Conservation (phyloP, 129 eudicot genomes). For the Pseudognaphalium luteoalbum region DNA sequence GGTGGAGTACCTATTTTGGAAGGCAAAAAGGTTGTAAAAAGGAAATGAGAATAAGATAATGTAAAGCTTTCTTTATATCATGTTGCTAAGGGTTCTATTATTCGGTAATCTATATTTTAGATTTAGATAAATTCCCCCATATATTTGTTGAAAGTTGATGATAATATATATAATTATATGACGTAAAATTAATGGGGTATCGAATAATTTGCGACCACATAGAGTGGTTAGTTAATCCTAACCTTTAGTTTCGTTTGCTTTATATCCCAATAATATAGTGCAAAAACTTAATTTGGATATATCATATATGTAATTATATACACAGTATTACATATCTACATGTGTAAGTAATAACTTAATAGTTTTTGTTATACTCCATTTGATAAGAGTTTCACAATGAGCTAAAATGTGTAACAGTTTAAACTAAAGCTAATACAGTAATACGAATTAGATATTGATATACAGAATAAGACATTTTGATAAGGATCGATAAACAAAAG, state of each 20-base stretch:
- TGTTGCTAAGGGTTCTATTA: neutral
- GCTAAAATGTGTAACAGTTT: too few relatives aligned
- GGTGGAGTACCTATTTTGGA: neutral
- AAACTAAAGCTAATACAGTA: too few relatives aligned
- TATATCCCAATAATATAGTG: neutral
- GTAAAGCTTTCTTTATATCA: neutral
- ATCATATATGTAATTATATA: too few relatives aligned
- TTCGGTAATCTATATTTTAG: neutral
- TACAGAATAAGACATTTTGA: too few relatives aligned
- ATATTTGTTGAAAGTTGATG: neutral
- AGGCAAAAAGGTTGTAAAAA: neutral
- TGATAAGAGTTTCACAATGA: too few relatives aligned
- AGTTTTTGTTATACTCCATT: too few relatives aligned
- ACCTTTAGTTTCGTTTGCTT: neutral
- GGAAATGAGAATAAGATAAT: neutral
- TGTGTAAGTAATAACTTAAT: too few relatives aligned
- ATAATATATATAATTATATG: neutral
- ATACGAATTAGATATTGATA: too few relatives aligned
- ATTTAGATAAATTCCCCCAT: neutral
- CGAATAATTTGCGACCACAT: neutral
- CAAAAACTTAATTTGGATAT: too few relatives aligned
- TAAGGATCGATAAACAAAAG: too few relatives aligned
- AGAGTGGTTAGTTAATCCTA: neutral
- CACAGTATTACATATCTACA: too few relatives aligned
- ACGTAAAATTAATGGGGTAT: neutral